Percentiles rank a stretch among this genome's conserved stretches.
phyloP scores from a whole-genome alignment of 176 grass and related monocot genomes.

The Dactylis glomerata region DNA sequence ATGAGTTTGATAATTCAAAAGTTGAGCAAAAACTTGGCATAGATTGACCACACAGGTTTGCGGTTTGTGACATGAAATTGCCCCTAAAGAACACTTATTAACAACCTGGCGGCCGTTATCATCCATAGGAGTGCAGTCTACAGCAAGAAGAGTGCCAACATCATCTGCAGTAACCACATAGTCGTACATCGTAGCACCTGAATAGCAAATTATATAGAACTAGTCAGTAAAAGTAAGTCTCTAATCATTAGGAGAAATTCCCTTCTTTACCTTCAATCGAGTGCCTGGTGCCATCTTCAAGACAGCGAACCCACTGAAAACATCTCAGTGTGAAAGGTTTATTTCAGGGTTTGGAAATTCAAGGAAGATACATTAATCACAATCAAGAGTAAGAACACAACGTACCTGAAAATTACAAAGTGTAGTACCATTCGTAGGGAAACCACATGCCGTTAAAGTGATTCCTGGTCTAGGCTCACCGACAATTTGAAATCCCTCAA shows the following conservation, averaged over 20 bases:
- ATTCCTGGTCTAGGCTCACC: slow-evolving; percentile 65
- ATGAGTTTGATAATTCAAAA: neutral
- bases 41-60: neutral
- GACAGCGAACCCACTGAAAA: slow-evolving; percentile 85
- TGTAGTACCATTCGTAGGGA: slow-evolving; percentile 84
- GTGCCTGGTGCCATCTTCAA: slow-evolving; percentile 72
- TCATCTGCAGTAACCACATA: slow-evolving; percentile 94
- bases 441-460: slow-evolving; percentile 69
- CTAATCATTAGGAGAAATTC: slow-evolving; percentile 12
- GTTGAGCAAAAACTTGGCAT: neutral
- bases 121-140: slow-evolving; percentile 97
- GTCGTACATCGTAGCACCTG: slow-evolving; percentile 79
- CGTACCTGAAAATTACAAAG: slow-evolving; percentile 96
- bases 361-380: slow-evolving; percentile 21
- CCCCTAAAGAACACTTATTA: neutral
- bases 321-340: slow-evolving; percentile 12
- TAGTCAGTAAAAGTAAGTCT: slow-evolving; percentile 21
- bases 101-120: slow-evolving; percentile 82
- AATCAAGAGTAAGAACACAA: slow-evolving; percentile 4
- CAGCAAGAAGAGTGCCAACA: slow-evolving; percentile 80
- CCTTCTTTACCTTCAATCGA: slow-evolving; percentile 77
- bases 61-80: neutral
- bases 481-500: slow-evolving; percentile 87
- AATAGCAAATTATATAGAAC: slow-evolving; percentile 26
- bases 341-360: slow-evolving; percentile 8